Base-by-base conservation (phyloP, 1,284 basidiomycete genomes). In the Malassezia sympodialis region DNA sequence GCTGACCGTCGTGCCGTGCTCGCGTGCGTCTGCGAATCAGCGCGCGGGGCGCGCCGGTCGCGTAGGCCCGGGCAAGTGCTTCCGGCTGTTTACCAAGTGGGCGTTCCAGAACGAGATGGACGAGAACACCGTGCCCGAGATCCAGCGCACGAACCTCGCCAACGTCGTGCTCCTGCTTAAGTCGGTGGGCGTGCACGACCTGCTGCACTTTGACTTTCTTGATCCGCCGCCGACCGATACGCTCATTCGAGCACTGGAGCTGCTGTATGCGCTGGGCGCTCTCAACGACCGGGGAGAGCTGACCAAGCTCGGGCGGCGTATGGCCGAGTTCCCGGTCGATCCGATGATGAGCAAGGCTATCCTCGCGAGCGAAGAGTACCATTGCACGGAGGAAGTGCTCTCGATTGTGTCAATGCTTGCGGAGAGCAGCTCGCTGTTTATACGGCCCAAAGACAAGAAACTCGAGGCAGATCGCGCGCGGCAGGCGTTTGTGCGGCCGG, bases 321-420 rank as follows among this genome's bases (percentile, higher is more conserved):
- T 98, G 94, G 93, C 93, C 4, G 94, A 98, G 75, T 98, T 99
- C 77, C 93, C 93, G 5, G 88, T 96, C 8, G 94, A 99, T 69
- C 94, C 94, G 2, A 96, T 96, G 86, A 78, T 99, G 65, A 89
- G 87, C 37, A 96, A 96, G 76, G 84, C 87, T 2, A 94, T 99
- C 71, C 89, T 99, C 59, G 87, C 89, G 34, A 91, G 88, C 68
- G 94, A 96, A 75, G 81, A 85, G 60, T 96, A 90, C 77, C 79
- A 81, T n/a, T 96, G 93, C 75, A 96, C 93, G 0, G 91, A 96
- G 67, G 91, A 98, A 80, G 88, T 88, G 67, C 80, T 99, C 42
- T 94, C 91, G 2, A 96, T 98, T 67, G 93, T 98, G 44, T 83
- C 90, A 0, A 98, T 98, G 94, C 81, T 99, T 12, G 88, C 88